Conservation (phyloP, 2,329 filamentous ascomycete species). For the Venturia effusa region DNA sequence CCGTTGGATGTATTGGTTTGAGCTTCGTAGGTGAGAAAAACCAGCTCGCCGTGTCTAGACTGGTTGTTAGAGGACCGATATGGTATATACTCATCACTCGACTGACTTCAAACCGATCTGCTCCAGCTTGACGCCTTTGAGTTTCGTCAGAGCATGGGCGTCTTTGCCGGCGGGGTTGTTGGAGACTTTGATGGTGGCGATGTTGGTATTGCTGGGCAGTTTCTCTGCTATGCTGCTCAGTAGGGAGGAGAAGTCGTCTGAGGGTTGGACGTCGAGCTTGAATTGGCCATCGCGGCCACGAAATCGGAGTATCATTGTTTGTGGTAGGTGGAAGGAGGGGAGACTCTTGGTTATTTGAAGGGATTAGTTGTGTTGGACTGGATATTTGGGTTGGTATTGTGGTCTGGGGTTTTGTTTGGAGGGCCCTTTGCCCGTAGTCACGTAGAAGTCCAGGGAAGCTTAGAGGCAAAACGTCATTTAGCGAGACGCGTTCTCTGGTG, state of each 20-base stretch:
- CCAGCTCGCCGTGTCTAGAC: constrained; percentile 75
- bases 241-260: constrained; percentile 57
- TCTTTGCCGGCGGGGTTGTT: constrained; percentile 51
- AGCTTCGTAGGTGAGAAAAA: constrained; percentile 74
- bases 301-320: constrained; percentile 68
- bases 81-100: not conserved
- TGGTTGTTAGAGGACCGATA: constrained; percentile 15
- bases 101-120: constrained; percentile 47
- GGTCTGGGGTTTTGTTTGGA: not conserved
- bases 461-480: not conserved
- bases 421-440: not conserved
- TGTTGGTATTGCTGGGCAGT: constrained; percentile 45
- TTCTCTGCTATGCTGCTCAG: constrained; percentile 46
- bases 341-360: not conserved
- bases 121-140: constrained; percentile 45
- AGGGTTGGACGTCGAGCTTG: constrained; percentile 66
- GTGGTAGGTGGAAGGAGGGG: not conserved
- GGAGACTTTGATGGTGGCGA: constrained; percentile 46
- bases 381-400: not conserved
- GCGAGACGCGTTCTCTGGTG: not conserved
- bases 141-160: constrained; percentile 38
- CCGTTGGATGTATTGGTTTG: constrained; percentile 41
- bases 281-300: constrained; percentile 89
- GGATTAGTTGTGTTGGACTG: not conserved
- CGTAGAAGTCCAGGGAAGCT: not conserved